Evolutionary conservation across 2,329 filamentous ascomycete species (phyloP), one percentile per base, ranked within the genome.

Genomic region (Trichophaea hybrida): DNA sequence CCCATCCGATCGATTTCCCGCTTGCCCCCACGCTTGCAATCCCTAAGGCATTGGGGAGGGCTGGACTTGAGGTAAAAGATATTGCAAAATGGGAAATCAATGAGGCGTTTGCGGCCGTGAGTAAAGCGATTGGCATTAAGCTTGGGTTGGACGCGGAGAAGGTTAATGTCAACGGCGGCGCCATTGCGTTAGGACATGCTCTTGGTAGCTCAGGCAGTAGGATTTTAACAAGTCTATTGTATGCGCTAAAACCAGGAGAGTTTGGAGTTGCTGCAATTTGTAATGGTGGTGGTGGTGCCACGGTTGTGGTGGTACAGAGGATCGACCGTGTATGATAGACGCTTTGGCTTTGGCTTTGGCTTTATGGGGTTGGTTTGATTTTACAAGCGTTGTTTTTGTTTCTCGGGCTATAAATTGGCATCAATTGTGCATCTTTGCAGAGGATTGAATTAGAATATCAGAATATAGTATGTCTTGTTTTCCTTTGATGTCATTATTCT

Each of bases 81-180:
- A 88, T 98, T 50, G 84, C 91, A 4, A 76, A 96, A 24, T 97
- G 93, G 91, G 93, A 97, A 72, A 95, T 98, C 74, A 98, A 98
- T 73, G 93, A 98, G 75, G 93, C 93, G 0, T 98, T 98, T 71
- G 91, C 93, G 33, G 67, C 62, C 1, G 67, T 69, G 6, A 67
- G 66, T 50, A 67, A 67, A 49, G 67, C 65, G 0, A 61, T 97
- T 70, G 85, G 88, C 69, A 90, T 94, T 62, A 78, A 81, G 69
- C 70, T 93, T 6, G 85, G 83, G 0, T 74, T 93, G 24, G 83
- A 83, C 71, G 71, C 74, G 68, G 80, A 69, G 65, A 84, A 80
- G 73, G 85, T 97, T 15, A 97, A 97, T 73, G 88, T 88, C 0
- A 89, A 94, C 68, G 91, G 91, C 61, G 90, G 91, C 34, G 90